Conservation (phyloP, 192 early-diverging fungal genomes). For the Coemansia sp. region DNA sequence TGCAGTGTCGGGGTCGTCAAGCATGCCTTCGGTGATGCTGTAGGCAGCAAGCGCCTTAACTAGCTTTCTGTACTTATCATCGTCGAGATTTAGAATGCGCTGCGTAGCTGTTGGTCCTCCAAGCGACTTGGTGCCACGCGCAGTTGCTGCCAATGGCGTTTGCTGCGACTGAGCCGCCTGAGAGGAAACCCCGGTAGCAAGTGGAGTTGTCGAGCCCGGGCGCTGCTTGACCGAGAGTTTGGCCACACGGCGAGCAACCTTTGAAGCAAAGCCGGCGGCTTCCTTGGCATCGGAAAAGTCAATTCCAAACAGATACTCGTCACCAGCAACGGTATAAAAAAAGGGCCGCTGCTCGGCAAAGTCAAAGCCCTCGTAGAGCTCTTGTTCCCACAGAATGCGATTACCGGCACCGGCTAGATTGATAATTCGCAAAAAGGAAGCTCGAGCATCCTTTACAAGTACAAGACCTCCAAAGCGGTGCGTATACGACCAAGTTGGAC, state of each 20-base stretch:
- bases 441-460: slow-evolving; percentile 65
- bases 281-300: slow-evolving; percentile 71
- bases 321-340: slow-evolving; percentile 72
- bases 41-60: slow-evolving; percentile 67
- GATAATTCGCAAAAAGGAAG: slow-evolving; percentile 70
- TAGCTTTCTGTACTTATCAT: slow-evolving; percentile 69
- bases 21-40: slow-evolving; percentile 63
- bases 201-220: background rate
- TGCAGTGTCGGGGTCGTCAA: slow-evolving; percentile 65
- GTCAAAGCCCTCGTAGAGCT: slow-evolving; percentile 73
- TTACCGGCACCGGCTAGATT: slow-evolving; percentile 57
- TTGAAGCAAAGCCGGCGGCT: slow-evolving; percentile 64
- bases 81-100: slow-evolving; percentile 66
- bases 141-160: slow-evolving; percentile 1
- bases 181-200: background rate
- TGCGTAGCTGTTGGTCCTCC: slow-evolving; percentile 58
- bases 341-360: slow-evolving; percentile 61
- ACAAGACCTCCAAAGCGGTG: slow-evolving; percentile 67
- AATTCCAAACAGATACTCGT: slow-evolving; percentile 68
- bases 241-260: slow-evolving; percentile 45
- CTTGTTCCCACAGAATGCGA: slow-evolving; percentile 79
- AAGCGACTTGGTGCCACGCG: background rate
- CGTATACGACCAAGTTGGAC: slow-evolving; percentile 69
- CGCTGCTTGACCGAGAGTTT: slow-evolving; percentile 25
- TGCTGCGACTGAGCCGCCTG: slow-evolving; percentile 11